Conservation (phyloP, 306 rosid species). For the Castanea mollissima region DNA sequence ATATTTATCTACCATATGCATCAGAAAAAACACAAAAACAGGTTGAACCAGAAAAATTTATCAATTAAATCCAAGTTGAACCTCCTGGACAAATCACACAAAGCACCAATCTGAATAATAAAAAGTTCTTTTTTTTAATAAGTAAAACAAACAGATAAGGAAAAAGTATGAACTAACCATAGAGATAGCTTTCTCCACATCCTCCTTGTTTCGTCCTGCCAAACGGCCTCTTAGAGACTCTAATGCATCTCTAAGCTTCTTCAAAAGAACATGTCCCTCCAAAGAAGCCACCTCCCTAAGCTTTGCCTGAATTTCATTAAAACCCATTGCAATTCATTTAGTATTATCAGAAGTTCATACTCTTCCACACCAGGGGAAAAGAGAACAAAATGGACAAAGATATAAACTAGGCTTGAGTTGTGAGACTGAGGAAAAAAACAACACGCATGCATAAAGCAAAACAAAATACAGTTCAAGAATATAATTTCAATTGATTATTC, state of each 20-base stretch:
- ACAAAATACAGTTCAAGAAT: neutral
- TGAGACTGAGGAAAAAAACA: neutral
- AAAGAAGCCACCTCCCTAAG: slow-evolving; percentile 86
- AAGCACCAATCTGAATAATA: too few relatives aligned
- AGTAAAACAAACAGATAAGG: neutral
- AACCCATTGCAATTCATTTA: neutral
- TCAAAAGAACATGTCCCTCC: slow-evolving; percentile 97
- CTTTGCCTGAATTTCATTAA: slow-evolving; percentile 64
- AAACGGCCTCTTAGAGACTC: slow-evolving; percentile 74
- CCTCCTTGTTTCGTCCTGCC: slow-evolving; percentile 83
- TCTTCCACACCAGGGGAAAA: slow-evolving; percentile 2
- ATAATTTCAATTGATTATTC: neutral
- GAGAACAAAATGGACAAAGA: neutral
- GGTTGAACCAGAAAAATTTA: neutral
- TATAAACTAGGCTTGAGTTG: neutral
- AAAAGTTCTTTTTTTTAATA: too few relatives aligned
- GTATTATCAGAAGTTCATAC: slow-evolving; percentile 7
- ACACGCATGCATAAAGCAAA: neutral
- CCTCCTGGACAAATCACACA: neutral
- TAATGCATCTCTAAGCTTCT: slow-evolving; percentile 93
- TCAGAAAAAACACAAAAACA: neutral
- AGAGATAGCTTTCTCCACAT: slow-evolving; percentile 92
- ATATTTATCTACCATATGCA: neutral
- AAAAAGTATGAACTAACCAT: slow-evolving; percentile 58
- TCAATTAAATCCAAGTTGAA: neutral